Evolutionary conservation across 1,284 basidiomycete species (phyloP), one percentile per base, ranked within the genome.

Genomic region (Calocybe gambosa): DNA sequence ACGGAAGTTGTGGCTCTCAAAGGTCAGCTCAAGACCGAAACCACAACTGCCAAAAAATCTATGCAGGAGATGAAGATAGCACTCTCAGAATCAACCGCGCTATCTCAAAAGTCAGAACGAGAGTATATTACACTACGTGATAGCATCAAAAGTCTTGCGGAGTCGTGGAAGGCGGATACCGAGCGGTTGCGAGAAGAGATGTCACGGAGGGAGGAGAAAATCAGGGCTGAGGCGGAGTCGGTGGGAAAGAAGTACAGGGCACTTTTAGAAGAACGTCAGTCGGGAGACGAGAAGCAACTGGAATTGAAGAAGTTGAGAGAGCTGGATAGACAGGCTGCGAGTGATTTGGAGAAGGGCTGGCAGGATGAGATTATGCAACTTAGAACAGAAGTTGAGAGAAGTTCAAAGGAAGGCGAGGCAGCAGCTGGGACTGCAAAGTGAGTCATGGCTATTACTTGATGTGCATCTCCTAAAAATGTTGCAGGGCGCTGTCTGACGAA

Each of bases 81-180:
- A 2, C 70, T 90, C 18, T 57, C 77, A 0, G 85, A 89, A 64
- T 82, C 82, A 1, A 84, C 82, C 0, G 74, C 85, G 3, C 66
- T 85, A n/a, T 85, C 85, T 18, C 81, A 84, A 59, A 86, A 85
- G 63, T 78, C 77, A 28, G 84, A 89, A 60, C 76, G 86, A 29
- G 87, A 90, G 65, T 89, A 89, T 55, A 67, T 82, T 52, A 85
- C 82, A 0, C 64, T 90, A 33, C 78, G 85, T 5, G 87, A 89
- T 51, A 80, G 81, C 54, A 66, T 89, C 44, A 85, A 84, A 59
- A 68, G 74, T 15, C 74, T 90, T 60, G 73, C 75, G 3, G 80
- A 81, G 51, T 74, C 75, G 4, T 89, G 82, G 76, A 82, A 85
- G 55, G 59, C 70, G 10, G 87, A 90, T 49, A 74, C 78, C 0